phyloP scores from a whole-genome alignment of 345 rosid genomes.

The Firmiana major region DNA sequence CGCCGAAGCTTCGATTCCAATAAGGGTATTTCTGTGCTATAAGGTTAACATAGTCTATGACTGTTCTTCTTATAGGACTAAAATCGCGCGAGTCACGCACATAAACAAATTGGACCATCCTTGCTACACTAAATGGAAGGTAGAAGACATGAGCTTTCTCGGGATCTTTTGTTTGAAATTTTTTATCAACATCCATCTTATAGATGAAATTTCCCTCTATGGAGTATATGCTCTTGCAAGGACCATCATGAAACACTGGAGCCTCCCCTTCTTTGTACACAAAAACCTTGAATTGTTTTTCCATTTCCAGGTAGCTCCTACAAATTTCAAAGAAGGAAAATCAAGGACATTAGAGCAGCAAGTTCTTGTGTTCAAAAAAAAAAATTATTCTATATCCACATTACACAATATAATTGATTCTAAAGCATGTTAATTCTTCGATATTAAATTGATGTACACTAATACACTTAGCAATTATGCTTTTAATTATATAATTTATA shows the following conservation, averaged over 20 bases:
- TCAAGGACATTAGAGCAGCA: background rate
- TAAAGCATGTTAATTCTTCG: background rate
- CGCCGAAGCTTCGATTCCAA: conserved; percentile 84
- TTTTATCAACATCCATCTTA: conserved; percentile 35
- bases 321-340: background rate
- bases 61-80: conserved; percentile 60
- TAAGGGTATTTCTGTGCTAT: conserved; percentile 51
- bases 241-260: conserved; percentile 84
- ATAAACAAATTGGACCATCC: conserved; percentile 74
- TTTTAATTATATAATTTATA: no score
- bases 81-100: conserved; percentile 60
- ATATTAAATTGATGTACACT: background rate
- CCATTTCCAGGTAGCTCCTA: conserved; percentile 96
- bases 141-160: conserved; percentile 67
- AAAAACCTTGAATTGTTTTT: conserved; percentile 63
- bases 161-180: conserved; percentile 58
- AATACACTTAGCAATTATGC: no score
- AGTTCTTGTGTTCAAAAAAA: no score
- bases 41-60: conserved; percentile 57
- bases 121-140: conserved; percentile 76
- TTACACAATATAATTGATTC: no score
- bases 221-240: conserved; percentile 87
- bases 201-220: conserved; percentile 86
- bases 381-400: no score
- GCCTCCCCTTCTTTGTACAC: conserved; percentile 86